Conservation (phyloP, 768 basidiomycete genomes). For the Phlebiopsis gigantea region DNA sequence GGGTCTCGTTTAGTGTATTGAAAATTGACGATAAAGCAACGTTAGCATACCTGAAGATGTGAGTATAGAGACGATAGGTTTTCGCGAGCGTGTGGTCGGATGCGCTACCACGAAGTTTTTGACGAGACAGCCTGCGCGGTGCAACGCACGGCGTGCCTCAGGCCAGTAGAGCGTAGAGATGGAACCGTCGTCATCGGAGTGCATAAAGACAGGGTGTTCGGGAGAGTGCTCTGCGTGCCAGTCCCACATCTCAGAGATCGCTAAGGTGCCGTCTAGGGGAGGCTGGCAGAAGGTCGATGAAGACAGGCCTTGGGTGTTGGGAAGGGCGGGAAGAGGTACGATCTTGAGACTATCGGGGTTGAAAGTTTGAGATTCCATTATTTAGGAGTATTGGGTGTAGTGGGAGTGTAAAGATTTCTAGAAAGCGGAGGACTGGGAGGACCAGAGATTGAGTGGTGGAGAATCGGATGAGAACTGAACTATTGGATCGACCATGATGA, state of each 20-base stretch:
- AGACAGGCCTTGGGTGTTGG: neutral
- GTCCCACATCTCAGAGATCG: conserved; percentile 30
- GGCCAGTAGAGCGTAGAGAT: conserved; percentile 12
- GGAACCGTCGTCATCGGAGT: conserved; percentile 13
- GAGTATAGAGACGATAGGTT: conserved; percentile 3
- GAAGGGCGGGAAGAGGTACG: neutral
- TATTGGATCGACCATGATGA: neutral
- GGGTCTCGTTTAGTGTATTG: neutral
- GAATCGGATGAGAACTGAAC: neutral
- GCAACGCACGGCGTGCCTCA: conserved; percentile 5
- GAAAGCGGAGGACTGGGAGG: neutral
- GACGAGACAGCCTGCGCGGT: conserved; percentile 3
- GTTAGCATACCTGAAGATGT: conserved; percentile 1
- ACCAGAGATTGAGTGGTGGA: neutral
- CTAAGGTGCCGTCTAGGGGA: conserved; percentile 28
- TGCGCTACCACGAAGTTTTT: neutral
- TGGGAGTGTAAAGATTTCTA: neutral
- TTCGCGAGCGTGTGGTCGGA: neutral
- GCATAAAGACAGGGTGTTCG: conserved; percentile 28
- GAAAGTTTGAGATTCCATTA: neutral
- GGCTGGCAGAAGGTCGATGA: conserved; percentile 26
- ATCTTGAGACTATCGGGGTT: neutral
- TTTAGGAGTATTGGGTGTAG: neutral
- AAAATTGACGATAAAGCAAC: neutral
- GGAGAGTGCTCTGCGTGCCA: conserved; percentile 27